phyloP scores from a whole-genome alignment of 1,284 basidiomycete species.

The Naganishia cerealis region DNA sequence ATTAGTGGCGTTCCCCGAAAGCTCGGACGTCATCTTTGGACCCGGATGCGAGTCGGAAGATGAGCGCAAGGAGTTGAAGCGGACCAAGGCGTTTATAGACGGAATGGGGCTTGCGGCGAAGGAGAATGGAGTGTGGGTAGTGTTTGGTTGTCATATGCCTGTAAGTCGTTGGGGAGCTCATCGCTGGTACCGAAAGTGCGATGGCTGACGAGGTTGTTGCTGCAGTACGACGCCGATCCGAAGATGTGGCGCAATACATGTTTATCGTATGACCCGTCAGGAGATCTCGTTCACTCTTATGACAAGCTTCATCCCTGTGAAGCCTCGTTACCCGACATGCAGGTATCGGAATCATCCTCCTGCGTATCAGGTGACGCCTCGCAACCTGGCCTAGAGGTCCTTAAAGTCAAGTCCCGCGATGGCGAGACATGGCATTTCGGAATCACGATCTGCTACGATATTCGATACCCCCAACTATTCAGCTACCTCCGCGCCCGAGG shows the following conservation, averaged over 20 bases:
- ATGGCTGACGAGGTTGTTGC: neutral
- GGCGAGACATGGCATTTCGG: constrained; percentile 27
- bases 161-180: neutral
- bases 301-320: constrained; percentile 32
- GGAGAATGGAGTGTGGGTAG: constrained; percentile 20
- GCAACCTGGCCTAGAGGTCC: constrained; percentile 13
- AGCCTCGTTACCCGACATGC: constrained; percentile 25
- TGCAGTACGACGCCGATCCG: constrained; percentile 11
- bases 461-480: constrained; percentile 30
- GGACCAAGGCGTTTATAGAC: constrained; percentile 15
- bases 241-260: constrained; percentile 27
- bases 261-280: constrained; percentile 21
- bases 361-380: constrained; percentile 11
- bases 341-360: constrained; percentile 23
- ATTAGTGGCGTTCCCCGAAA: constrained; percentile 29
- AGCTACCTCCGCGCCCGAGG: constrained; percentile 17
- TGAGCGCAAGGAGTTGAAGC: constrained; percentile 25
- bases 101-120: constrained; percentile 17
- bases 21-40: constrained; percentile 30
- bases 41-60: constrained; percentile 22
- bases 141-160: constrained; percentile 18
- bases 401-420: constrained; percentile 6
- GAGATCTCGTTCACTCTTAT: constrained; percentile 24
- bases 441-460: constrained; percentile 31
- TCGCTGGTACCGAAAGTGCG: no score